Percentiles rank a stretch among this genome's conserved stretches.
Evolutionary conservation across 371 early-diverging fungal species (phyloP).

Genomic region (Chytridium lagenaria): DNA sequence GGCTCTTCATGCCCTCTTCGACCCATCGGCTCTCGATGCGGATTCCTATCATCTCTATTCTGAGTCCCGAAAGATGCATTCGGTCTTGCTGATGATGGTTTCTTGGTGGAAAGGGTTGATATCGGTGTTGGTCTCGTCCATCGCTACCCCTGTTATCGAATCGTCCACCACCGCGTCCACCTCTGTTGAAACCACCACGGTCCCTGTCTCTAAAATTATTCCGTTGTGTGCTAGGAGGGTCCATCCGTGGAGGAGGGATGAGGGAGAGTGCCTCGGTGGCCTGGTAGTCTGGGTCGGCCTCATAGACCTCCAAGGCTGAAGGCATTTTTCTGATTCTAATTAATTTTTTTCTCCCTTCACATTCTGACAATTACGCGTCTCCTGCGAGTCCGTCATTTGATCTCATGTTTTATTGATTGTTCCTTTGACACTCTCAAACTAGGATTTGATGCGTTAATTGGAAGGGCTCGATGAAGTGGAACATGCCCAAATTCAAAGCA

Average conservation of each 20-base stretch:
- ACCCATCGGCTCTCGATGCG: background rate
- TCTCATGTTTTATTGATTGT: no score
- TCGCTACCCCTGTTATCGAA: conserved; percentile 3
- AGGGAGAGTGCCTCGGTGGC: conserved; percentile 63
- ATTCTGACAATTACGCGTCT: no score
- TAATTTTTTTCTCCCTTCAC: no score
- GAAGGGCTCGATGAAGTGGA: no score
- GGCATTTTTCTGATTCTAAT: background rate
- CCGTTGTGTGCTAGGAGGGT: conserved; percentile 22
- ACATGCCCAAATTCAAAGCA: no score
- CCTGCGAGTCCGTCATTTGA: no score
- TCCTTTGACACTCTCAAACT: no score
- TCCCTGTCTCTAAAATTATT: background rate
- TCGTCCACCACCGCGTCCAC: background rate
- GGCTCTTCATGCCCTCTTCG: background rate
- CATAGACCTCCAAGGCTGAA: conserved; percentile 21
- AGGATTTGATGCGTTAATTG: no score
- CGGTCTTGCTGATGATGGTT: no score
- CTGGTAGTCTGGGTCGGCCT: conserved; percentile 66
- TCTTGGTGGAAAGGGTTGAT: background rate
- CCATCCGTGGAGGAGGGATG: conserved; percentile 66
- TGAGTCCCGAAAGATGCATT: background rate
- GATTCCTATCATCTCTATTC: background rate
- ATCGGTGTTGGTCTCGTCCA: background rate
- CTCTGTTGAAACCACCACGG: background rate